phyloP scores from a whole-genome alignment of 176 grass and related monocot genomes.

The Puya raimondii region DNA sequence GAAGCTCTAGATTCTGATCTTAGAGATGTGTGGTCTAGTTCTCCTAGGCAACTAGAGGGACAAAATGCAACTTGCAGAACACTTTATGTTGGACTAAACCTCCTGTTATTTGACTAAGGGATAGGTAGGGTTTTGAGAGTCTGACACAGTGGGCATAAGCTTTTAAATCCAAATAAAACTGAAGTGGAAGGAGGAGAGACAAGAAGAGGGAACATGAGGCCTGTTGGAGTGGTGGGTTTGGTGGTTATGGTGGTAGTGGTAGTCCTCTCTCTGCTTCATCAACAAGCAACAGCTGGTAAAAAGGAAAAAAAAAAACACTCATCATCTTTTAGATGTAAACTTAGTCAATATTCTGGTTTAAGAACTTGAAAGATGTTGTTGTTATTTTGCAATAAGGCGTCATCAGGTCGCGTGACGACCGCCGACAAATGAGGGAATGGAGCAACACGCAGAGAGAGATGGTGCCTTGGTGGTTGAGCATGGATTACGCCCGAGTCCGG shows the following conservation, averaged over 20 bases:
- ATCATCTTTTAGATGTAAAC: neutral
- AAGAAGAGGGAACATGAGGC: conserved; percentile 18
- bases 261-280: conserved; percentile 11
- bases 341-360: neutral
- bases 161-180: conserved; percentile 6
- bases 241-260: conserved; percentile 16
- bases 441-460: conserved; percentile 9
- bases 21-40: neutral
- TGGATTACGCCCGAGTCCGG: conserved; percentile 37
- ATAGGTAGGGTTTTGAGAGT: conserved; percentile 3
- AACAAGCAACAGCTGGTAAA: conserved; percentile 33
- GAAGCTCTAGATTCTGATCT: conserved; percentile 23
- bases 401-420: conserved; percentile 17
- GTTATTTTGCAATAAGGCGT: neutral
- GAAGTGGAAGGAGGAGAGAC: neutral
- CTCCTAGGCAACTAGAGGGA: conserved; percentile 1
- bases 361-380: neutral
- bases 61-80: conserved; percentile 5
- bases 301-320: conserved; percentile 11
- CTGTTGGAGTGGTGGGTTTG: conserved; percentile 10
- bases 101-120: conserved; percentile 16
- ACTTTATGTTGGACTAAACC: conserved; percentile 2
- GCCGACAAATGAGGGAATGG: neutral
- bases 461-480: conserved; percentile 40
- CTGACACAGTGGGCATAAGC: neutral